These are phyloP conservation scores for Lasiosphaeria ovina DNA, from an alignment of 495 filamentous ascomycete genomes.

Conservation along the genomic window DNA sequence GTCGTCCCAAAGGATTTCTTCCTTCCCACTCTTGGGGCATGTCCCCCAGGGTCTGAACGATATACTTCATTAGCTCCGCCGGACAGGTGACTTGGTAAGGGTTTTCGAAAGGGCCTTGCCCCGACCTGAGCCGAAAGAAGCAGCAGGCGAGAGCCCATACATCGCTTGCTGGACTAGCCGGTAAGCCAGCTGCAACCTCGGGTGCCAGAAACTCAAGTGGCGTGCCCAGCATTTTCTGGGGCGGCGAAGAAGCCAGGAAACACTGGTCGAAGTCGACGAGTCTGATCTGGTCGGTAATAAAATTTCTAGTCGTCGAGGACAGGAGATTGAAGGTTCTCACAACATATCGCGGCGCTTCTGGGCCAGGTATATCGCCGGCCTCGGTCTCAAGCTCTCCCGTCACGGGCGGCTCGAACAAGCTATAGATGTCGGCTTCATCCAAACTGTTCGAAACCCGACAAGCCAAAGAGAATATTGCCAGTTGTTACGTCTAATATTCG, in stretches of 20 bases:
- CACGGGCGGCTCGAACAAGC: background rate
- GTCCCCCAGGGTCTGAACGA: background rate
- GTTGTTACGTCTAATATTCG: background rate
- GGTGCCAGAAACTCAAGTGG: background rate
- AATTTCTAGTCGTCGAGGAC: background rate
- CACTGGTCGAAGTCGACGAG: background rate
- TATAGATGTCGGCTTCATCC: background rate
- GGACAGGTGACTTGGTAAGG: background rate
- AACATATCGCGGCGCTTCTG: background rate
- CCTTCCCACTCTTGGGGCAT: background rate
- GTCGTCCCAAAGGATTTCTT: background rate
- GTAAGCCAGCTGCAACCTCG: background rate
- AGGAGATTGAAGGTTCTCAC: background rate
- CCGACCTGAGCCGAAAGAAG: background rate
- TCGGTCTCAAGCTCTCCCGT: background rate
- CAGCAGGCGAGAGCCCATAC: background rate
- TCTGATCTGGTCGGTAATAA: background rate
- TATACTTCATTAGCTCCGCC: background rate
- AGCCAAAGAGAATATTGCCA: background rate
- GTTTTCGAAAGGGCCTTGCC: background rate
- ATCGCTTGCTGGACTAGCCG: background rate
- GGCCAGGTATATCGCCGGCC: background rate
- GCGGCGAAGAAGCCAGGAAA: background rate
- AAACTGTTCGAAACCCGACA: background rate
- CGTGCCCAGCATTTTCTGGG: background rate